phyloP scores from a whole-genome alignment of 306 rosid species.

The Castanospermum australe region DNA sequence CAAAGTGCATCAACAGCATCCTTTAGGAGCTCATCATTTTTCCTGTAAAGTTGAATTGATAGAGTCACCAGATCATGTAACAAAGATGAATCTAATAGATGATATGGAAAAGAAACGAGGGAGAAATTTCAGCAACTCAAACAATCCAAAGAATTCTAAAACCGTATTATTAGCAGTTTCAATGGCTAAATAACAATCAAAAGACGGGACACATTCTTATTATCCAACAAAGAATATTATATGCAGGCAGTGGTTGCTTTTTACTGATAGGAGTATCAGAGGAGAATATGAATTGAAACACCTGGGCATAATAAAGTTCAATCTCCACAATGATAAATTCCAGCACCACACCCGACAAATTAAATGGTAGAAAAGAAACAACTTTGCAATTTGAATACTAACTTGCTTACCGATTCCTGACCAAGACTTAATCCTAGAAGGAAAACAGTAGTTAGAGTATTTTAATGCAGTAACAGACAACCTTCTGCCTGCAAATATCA shows the following conservation, averaged over 20 bases:
- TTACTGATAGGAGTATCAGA: not conserved
- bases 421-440: not conserved
- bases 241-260: not conserved
- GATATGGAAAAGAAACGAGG: not conserved
- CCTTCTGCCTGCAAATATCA: too few relatives aligned
- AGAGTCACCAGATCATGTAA: not conserved
- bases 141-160: not conserved
- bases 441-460: too few relatives aligned
- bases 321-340: not conserved
- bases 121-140: not conserved
- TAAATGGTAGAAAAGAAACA: not conserved
- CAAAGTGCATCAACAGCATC: conserved; percentile 73
- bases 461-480: too few relatives aligned
- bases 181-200: not conserved
- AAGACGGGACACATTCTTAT: not conserved
- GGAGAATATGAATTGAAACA: not conserved
- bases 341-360: too few relatives aligned
- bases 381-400: not conserved
- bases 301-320: not conserved
- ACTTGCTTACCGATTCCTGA: not conserved
- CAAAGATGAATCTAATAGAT: not conserved
- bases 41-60: conserved; percentile 39
- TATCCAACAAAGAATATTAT: not conserved
- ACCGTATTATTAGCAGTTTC: not conserved
- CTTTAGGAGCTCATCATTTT: conserved; percentile 58